phyloP scores from a whole-genome alignment of 176 grass and related monocot species.

The Cenchrus americanus region DNA sequence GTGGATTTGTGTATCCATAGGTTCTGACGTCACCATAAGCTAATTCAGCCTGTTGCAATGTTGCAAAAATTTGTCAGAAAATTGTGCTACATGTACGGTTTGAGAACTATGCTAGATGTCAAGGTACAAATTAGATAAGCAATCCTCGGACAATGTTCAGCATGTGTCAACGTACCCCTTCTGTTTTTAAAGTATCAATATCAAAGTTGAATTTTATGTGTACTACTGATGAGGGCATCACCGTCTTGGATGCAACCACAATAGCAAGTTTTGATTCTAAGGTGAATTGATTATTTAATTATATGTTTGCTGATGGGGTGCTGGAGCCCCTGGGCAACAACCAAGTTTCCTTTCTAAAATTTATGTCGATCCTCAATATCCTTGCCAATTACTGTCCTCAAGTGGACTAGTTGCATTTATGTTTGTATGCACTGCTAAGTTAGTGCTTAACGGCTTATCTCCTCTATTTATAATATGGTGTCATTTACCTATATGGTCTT shows the following conservation, averaged over 20 bases:
- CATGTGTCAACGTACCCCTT: neutral
- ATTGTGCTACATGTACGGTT: no score
- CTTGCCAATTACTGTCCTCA: neutral
- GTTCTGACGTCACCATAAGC: neutral
- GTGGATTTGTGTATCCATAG: neutral
- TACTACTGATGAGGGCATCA: neutral
- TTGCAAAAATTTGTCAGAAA: neutral
- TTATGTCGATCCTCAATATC: neutral
- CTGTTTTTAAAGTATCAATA: neutral
- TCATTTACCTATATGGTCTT: neutral
- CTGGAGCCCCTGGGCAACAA: neutral
- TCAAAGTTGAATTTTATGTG: neutral
- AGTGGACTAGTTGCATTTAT: neutral
- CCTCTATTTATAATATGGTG: neutral
- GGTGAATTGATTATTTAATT: neutral
- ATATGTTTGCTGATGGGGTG: neutral
- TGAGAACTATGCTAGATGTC: neutral
- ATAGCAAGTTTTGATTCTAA: no score
- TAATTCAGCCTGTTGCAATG: neutral
- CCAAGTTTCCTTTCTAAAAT: neutral
- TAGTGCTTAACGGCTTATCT: neutral
- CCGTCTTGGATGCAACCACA: no score
- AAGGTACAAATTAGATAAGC: constrained; percentile 1
- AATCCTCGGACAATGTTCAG: neutral
- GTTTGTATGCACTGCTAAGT: neutral